These are phyloP conservation scores for Fagus crenata DNA, from an alignment of 306 rosid genomes.

Conservation along the genomic window DNA sequence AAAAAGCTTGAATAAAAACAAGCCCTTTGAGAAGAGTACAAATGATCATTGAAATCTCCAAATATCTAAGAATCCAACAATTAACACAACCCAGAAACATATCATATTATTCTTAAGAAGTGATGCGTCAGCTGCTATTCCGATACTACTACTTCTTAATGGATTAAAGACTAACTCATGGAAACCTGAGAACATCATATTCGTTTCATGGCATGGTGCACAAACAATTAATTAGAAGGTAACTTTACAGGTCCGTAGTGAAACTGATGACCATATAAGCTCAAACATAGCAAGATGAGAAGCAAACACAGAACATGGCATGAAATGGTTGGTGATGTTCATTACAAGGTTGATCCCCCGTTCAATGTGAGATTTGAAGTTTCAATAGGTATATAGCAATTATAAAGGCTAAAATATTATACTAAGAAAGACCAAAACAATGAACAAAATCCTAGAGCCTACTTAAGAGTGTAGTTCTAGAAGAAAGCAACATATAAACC, in stretches of 20 bases:
- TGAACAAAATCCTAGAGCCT: slow-evolving; percentile 20
- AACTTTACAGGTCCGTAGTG: background rate
- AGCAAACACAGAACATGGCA: background rate
- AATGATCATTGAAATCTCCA: slow-evolving; percentile 4
- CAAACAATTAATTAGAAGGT: background rate
- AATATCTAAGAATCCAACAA: slow-evolving; percentile 2
- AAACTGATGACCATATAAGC: slow-evolving; percentile 12
- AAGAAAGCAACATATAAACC: slow-evolving; percentile 38
- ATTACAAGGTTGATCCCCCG: slow-evolving; percentile 13
- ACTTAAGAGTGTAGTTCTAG: slow-evolving; percentile 34
- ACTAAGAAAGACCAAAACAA: background rate
- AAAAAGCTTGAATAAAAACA: slow-evolving; percentile 6
- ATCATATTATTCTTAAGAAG: slow-evolving; percentile 15
- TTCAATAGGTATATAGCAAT: background rate
- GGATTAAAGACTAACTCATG: background rate
- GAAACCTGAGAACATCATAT: background rate
- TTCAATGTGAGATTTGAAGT: background rate
- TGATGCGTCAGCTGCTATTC: background rate
- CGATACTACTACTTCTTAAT: slow-evolving; percentile 2
- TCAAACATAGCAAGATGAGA: slow-evolving; percentile 6
- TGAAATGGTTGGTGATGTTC: slow-evolving; percentile 1
- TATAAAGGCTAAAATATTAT: background rate
- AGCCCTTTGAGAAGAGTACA: background rate
- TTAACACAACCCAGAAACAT: background rate
- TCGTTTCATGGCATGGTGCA: background rate